phyloP scores from a whole-genome alignment of 768 basidiomycete species.

The Lyophyllum shimeji region DNA sequence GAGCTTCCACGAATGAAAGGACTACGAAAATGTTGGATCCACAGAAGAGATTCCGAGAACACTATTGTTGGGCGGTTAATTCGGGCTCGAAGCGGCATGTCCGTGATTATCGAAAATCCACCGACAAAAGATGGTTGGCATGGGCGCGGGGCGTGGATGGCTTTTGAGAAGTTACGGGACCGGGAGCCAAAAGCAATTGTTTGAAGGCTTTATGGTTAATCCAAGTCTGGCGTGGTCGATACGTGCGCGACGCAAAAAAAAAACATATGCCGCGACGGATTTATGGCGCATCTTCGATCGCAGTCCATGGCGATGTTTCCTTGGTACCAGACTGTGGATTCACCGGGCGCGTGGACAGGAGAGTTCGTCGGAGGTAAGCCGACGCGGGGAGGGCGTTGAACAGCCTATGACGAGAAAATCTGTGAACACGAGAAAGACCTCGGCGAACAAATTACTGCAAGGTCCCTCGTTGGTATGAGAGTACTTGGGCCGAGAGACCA shows the following conservation, averaged over 20 bases:
- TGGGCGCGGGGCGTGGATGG: background rate
- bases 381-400: background rate
- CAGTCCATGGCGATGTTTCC: background rate
- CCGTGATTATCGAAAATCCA: background rate
- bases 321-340: background rate
- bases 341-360: background rate
- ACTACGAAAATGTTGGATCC: background rate
- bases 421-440: background rate
- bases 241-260: no score
- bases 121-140: background rate
- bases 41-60: background rate
- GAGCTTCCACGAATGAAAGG: background rate
- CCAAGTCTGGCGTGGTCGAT: background rate
- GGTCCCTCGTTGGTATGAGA: background rate
- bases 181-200: background rate
- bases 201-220: no score
- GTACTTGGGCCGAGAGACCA: background rate
- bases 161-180: background rate
- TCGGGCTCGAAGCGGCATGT: background rate
- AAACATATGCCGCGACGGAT: no score
- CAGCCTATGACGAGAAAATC: background rate
- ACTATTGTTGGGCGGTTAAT: background rate
- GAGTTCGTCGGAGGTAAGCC: background rate
- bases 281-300: no score
- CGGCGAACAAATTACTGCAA: background rate